Evolutionary conservation across 176 grass and related monocot genomes (phyloP).

Genomic region (Panicum miliaceum): DNA sequence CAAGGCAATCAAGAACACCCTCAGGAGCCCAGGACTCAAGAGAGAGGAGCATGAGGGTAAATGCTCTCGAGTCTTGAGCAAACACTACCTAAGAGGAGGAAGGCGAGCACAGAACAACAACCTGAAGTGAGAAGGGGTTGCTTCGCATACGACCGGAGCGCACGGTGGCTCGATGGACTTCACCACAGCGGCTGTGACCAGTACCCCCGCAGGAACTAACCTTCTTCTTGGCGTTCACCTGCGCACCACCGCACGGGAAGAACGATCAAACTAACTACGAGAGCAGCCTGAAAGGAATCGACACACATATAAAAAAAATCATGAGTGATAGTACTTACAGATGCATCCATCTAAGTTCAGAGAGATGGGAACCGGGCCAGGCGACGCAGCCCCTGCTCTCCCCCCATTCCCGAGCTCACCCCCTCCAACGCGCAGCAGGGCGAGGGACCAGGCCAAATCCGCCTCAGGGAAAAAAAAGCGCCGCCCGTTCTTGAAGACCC

Average conservation of each 20-base stretch:
- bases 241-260: background rate
- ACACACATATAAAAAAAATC: background rate
- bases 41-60: background rate
- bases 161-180: constrained; percentile 33
- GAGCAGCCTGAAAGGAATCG: background rate
- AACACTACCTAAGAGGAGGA: too few relatives aligned
- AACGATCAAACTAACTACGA: background rate
- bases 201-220: constrained; percentile 46
- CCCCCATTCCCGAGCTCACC: constrained; percentile 42
- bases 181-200: constrained; percentile 59
- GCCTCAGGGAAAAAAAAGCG: background rate
- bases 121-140: constrained; percentile 63
- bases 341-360: constrained; percentile 72
- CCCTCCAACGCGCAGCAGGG: constrained; percentile 6
- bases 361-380: constrained; percentile 49
- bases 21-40: background rate
- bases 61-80: background rate
- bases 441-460: background rate
- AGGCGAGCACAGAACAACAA: background rate
- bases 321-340: constrained; percentile 18
- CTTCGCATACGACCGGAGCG: constrained; percentile 40
- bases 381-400: constrained; percentile 45
- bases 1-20: background rate
- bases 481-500: constrained; percentile 13
- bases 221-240: constrained; percentile 62